Evolutionary conservation across 208 protist genomes (phyloP).

Genomic region (Trypanosoma boissoni): DNA sequence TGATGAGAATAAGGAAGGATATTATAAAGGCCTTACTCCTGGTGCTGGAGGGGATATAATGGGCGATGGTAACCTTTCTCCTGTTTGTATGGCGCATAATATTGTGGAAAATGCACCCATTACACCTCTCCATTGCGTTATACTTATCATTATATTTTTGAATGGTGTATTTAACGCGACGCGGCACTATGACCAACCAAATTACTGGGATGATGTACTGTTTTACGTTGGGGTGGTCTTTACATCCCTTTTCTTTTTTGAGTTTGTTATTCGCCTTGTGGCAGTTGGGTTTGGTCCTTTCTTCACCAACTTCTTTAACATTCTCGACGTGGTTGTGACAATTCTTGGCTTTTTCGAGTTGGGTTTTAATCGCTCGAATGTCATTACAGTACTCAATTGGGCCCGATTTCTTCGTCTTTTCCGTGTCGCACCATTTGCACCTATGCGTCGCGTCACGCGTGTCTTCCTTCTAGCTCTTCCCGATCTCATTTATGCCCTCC

Average conservation of each 20-base stretch:
- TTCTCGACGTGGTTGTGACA: slow-evolving; percentile 68
- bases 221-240: slow-evolving; percentile 75
- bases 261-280: slow-evolving; percentile 79
- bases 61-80: slow-evolving; percentile 55
- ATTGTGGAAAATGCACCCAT: slow-evolving; percentile 81
- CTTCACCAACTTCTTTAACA: slow-evolving; percentile 69
- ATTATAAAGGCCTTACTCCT: too few relatives aligned
- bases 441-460: slow-evolving; percentile 67
- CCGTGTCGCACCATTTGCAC: slow-evolving; percentile 51
- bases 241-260: slow-evolving; percentile 79
- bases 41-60: too few relatives aligned
- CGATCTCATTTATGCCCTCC: slow-evolving; percentile 78
- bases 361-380: slow-evolving; percentile 78
- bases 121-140: slow-evolving; percentile 70
- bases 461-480: slow-evolving; percentile 76
- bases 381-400: slow-evolving; percentile 87
- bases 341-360: slow-evolving; percentile 88
- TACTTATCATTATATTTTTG: slow-evolving; percentile 75
- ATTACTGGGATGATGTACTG: slow-evolving; percentile 71
- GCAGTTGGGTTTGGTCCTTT: slow-evolving; percentile 81
- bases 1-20: too few relatives aligned
- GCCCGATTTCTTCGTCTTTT: slow-evolving; percentile 78
- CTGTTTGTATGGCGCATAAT: slow-evolving; percentile 82
- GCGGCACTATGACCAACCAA: slow-evolving; percentile 75
- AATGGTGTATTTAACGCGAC: slow-evolving; percentile 89